These are phyloP conservation scores for Eimeria acervulina DNA, from an alignment of 169 alveolate genomes.

Conservation along the genomic window DNA sequence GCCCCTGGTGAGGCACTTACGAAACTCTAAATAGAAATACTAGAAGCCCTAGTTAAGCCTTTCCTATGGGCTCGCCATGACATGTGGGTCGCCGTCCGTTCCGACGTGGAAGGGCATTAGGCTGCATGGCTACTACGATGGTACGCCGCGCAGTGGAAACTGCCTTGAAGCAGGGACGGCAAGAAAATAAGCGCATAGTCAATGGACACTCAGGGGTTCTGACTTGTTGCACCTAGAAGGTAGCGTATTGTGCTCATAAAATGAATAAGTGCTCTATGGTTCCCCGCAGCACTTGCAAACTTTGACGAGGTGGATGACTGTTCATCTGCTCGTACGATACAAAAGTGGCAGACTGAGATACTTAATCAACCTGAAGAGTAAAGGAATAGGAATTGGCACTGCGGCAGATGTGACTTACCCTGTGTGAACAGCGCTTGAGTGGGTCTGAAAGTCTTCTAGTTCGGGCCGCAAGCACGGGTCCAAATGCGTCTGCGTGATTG, in stretches of 20 bases:
- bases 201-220: background rate
- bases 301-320: background rate
- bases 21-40: background rate
- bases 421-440: background rate
- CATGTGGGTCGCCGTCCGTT: background rate
- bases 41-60: background rate
- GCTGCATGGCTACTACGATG: background rate
- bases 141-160: background rate
- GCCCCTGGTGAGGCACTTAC: background rate
- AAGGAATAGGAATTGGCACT: background rate
- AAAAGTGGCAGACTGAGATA: background rate
- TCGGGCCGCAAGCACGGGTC: background rate
- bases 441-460: background rate
- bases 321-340: background rate
- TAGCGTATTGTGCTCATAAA: background rate
- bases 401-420: background rate
- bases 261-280: background rate
- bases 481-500: no score
- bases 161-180: background rate
- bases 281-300: background rate
- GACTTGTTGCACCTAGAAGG: background rate
- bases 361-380: background rate
- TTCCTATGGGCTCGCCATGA: background rate
- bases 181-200: background rate
- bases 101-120: background rate